Evolutionary conservation across 2,329 filamentous ascomycete genomes (phyloP).

Genomic region (Trichoderma harzianum): DNA sequence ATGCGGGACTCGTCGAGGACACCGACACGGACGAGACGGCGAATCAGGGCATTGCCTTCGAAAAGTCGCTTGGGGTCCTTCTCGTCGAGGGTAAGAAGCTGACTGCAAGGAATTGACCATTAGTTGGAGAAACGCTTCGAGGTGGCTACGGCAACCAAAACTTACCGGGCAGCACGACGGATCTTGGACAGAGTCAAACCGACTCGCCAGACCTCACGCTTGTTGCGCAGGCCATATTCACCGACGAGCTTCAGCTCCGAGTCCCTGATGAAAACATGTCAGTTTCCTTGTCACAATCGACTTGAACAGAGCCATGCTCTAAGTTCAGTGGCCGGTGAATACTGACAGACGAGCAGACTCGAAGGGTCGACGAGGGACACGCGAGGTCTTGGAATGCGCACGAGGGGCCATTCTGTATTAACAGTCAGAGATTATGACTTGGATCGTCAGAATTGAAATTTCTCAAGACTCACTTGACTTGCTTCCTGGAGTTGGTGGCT

Average conservation of each 20-base stretch:
- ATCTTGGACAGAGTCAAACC: slow-evolving; percentile 99
- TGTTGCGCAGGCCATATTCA: slow-evolving; percentile 99
- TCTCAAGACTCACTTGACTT: slow-evolving; percentile 38
- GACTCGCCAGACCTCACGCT: slow-evolving; percentile 99
- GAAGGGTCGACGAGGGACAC: slow-evolving; percentile 96
- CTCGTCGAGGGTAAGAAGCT: slow-evolving; percentile 99
- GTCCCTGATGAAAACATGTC: slow-evolving; percentile 72
- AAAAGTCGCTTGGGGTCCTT: slow-evolving; percentile 99
- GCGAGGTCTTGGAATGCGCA: slow-evolving; percentile 99
- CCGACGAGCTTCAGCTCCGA: slow-evolving; percentile 99
- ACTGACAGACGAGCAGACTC: slow-evolving; percentile 99
- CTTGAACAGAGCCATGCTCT: slow-evolving; percentile 96
- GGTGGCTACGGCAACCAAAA: background rate
- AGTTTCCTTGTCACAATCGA: slow-evolving; percentile 76
- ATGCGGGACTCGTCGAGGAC: slow-evolving; percentile 99
- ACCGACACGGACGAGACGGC: slow-evolving; percentile 98
- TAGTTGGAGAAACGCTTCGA: background rate
- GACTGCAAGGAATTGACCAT: slow-evolving; percentile 54
- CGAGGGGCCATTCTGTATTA: slow-evolving; percentile 40
- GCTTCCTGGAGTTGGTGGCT: slow-evolving; percentile 37
- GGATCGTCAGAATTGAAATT: slow-evolving; percentile 6
- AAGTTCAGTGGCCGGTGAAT: slow-evolving; percentile 92
- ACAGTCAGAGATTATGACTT: slow-evolving; percentile 28
- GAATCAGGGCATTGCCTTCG: slow-evolving; percentile 99
- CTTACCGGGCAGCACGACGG: slow-evolving; percentile 98